Conservation (phyloP, 257 asterid species). For the Cynanchum wilfordii region DNA sequence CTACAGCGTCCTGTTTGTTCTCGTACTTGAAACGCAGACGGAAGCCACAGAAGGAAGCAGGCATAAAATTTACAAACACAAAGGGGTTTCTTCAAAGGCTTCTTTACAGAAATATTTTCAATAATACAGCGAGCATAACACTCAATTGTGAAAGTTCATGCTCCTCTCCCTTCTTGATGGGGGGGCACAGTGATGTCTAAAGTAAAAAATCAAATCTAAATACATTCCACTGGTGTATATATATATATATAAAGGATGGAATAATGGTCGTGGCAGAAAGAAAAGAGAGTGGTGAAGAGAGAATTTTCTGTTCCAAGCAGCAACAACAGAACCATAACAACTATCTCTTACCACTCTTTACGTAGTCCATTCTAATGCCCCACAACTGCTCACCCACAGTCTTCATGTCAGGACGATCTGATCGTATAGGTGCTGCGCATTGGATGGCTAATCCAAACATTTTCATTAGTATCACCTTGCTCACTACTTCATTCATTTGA, state of each 20-base stretch:
- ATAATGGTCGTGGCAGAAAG: background rate
- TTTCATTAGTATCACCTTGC: slow-evolving; percentile 47
- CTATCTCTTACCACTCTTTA: slow-evolving; percentile 45
- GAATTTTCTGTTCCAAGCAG: background rate
- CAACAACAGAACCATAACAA: background rate
- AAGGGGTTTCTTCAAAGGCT: background rate
- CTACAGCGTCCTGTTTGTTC: too few relatives aligned
- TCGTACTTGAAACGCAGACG: too few relatives aligned
- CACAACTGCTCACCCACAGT: slow-evolving; percentile 72
- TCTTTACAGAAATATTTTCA: background rate
- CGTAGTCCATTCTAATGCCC: slow-evolving; percentile 81
- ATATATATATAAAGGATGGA: background rate
- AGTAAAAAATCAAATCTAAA: background rate
- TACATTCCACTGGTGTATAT: background rate
- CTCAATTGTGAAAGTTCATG: background rate
- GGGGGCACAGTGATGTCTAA: background rate
- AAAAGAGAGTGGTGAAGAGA: background rate
- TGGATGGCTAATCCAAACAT: slow-evolving; percentile 76
- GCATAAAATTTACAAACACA: background rate
- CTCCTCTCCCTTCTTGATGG: background rate
- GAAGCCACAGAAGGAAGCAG: too few relatives aligned
- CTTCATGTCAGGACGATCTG: slow-evolving; percentile 91
- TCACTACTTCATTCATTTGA: slow-evolving; percentile 44
- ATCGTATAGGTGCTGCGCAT: slow-evolving; percentile 88
- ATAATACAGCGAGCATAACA: background rate